Base-by-base conservation (phyloP, 2,329 filamentous ascomycete species). In the Aspergillus sp. region DNA sequence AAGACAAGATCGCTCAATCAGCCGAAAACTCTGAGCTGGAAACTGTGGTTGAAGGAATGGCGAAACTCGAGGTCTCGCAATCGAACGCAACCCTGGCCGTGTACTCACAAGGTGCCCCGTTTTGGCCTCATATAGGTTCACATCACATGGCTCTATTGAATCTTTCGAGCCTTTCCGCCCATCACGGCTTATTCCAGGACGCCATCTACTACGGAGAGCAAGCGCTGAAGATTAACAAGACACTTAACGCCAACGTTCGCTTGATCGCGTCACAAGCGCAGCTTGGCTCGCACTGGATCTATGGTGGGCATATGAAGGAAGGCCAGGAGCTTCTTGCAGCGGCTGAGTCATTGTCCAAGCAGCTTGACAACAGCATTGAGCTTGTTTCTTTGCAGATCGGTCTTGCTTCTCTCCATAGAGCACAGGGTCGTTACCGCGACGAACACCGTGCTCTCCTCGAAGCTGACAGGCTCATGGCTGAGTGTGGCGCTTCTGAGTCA, bases 171-270 rank as follows among this genome's bases (percentile, higher is more conserved):
- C 81, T 96, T 1, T 96, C 93, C 67, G 87, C 90, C 1, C 89
- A 96, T 65, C 85, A 95, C 64, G 95, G 95, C 27, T 85, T 96
- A 77, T 91, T 92, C 64, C 88, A 91, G 62, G 94, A 98, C 73
- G 94, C 94, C 2, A 79, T 94, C 0, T 95, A 93, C 72, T 96
- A 96, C 67, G 88, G 90, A 1, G 90, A 97, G 66, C 90, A 95
- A 68, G 92, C 92, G 0, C 82, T 89, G 57, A 91, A 90, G 69
- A 85, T 96, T 61, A 91, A 91, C 21, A 82, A 84, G 60, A 86
- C 84, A n/a, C 85, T 90, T 8, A 81, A 84, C 51, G 88, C 90
- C 0, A 81, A 84, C 38, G 81, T 88, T 11, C 77, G 83, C 1
- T 72, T 80, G 27, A 75, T 80, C 19, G 77, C 81, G 41, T 81